phyloP scores from a whole-genome alignment of 75 land plant genomes.

The Chamaecyparis obtusa region DNA sequence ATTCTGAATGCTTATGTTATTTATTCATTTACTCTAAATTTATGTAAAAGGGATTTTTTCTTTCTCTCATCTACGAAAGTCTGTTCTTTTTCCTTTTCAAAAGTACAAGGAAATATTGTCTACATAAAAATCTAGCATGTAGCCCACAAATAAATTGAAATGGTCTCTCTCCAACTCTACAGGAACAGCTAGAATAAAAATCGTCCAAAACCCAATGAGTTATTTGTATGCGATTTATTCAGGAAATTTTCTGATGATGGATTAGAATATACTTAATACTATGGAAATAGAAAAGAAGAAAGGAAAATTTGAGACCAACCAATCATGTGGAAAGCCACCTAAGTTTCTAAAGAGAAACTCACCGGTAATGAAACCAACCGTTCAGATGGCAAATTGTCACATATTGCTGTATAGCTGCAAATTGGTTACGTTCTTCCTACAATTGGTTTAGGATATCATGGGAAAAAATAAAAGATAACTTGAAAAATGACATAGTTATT shows the following conservation, averaged over 20 bases:
- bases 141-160: too few relatives aligned
- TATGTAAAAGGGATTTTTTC: too few relatives aligned
- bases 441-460: background rate
- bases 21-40: too few relatives aligned
- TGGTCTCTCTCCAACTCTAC: background rate
- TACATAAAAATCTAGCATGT: too few relatives aligned
- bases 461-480: background rate
- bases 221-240: background rate
- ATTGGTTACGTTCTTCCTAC: background rate
- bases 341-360: constrained; percentile 7
- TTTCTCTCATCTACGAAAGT: too few relatives aligned
- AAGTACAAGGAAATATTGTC: too few relatives aligned
- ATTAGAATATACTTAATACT: background rate
- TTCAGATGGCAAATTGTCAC: constrained; percentile 41
- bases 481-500: background rate
- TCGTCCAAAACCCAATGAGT: background rate
- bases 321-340: background rate
- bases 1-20: too few relatives aligned
- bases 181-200: background rate
- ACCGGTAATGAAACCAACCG: constrained; percentile 39
- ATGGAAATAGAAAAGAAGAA: background rate
- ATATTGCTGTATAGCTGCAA: constrained; percentile 85
- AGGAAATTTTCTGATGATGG: background rate
- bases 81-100: too few relatives aligned
- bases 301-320: background rate